Evolutionary conservation across 2,329 filamentous ascomycete genomes (phyloP).

Genomic region (Curvularia hawaiiensis): DNA sequence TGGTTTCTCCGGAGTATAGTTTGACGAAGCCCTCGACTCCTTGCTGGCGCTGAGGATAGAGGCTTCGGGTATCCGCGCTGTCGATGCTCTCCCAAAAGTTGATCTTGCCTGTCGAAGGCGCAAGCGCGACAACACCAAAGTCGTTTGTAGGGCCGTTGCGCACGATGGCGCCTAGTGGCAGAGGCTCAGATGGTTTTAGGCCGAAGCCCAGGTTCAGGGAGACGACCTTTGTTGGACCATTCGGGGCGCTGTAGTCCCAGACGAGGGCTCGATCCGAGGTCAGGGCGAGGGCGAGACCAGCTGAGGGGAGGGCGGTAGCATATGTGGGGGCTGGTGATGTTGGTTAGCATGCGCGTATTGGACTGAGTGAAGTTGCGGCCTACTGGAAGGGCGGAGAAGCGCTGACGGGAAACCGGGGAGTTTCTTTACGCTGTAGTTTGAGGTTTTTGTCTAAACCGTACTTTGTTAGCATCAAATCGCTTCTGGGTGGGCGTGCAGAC

Average conservation of each 20-base stretch:
- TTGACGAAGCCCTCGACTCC: constrained; percentile 79
- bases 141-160: constrained; percentile 78
- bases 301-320: constrained; percentile 59
- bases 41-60: constrained; percentile 80
- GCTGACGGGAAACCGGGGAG: constrained; percentile 81
- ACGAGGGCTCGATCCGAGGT: constrained; percentile 83
- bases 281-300: constrained; percentile 77
- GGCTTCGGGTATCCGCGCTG: constrained; percentile 80
- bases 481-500: constrained; percentile 23
- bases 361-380: constrained; percentile 39
- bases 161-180: constrained; percentile 84
- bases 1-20: constrained; percentile 76
- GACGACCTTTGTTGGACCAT: constrained; percentile 72
- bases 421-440: constrained; percentile 83
- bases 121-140: constrained; percentile 84
- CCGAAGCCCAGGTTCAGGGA: constrained; percentile 79
- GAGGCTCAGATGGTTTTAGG: constrained; percentile 69
- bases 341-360: constrained; percentile 24
- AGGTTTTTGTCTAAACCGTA: constrained; percentile 72
- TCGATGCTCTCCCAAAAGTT: constrained; percentile 97
- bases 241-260: constrained; percentile 78
- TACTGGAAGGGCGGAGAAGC: constrained; percentile 72
- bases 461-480: constrained; percentile 9
- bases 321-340: constrained; percentile 38
- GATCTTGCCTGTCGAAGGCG: constrained; percentile 82